Base-by-base conservation (phyloP, 2,329 filamentous ascomycete genomes). In the Diplodia intermedia region DNA sequence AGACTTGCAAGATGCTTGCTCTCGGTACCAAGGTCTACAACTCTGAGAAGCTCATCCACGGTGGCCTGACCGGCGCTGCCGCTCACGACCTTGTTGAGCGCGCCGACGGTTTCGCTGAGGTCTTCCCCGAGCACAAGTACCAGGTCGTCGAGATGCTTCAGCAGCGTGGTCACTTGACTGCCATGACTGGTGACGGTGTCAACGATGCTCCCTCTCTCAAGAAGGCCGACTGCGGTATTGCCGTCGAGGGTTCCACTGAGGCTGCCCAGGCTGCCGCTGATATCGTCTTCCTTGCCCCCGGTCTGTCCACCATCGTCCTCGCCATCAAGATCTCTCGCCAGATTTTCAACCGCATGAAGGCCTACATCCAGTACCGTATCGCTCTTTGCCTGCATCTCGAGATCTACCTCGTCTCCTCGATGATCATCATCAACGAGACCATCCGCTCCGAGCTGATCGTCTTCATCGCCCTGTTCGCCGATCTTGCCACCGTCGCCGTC, bases 1-100 rank as follows among this genome's bases (percentile, higher is more conserved):
- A 92, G 82, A 92, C 90, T 73, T 92, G 90, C 86, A 91, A 91
- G 84, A 92, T 92, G 88, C 85, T 92, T 78, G 89, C 90, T 72
- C 87, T 92, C 69, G 89, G 89, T 74, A 92, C 90, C 78, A 92
- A 92, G 85, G 90, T 93, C 72, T 92, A 92, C 85, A 91, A 92
- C 84, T 92, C 90, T 69, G 88, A 90, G 77, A 90, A 89, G 82
- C 86, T 93, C 72, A 91, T 92, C 74, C 88, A 91, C 81, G 89
- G 90, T 81, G 90, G 90, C 84, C 86, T 92, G 70, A 86, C 88
- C 69, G 90, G 90, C 73, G 88, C 89, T 71, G 89, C 89, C 69
- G 88, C 91, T 81, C 88, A 92, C 82, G 90, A 92, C 77, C 87
- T 93, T 38, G 89, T 91, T 70, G 90, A 92, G 82, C 88, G 89